A percentile compares a stretch with the other conserved stretches of the same genome.
Conservation (phyloP, 306 rosid genomes). For the Calophaca sinica region DNA sequence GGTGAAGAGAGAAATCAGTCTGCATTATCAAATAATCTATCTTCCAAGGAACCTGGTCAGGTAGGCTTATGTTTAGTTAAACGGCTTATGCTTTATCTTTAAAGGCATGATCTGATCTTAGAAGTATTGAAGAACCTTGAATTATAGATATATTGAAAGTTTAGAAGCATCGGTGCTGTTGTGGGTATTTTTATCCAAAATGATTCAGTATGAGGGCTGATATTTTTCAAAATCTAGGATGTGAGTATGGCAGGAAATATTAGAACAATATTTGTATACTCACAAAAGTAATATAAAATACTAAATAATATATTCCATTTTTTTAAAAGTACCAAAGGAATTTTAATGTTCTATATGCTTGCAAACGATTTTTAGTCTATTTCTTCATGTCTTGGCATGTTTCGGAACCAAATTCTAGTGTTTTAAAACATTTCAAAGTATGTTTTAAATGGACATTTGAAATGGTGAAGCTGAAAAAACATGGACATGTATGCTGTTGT, state of each 20-base stretch:
- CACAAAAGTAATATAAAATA: background rate
- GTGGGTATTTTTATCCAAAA: slow-evolving; percentile 31
- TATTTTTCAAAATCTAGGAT: slow-evolving; percentile 36
- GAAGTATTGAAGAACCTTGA: slow-evolving; percentile 19
- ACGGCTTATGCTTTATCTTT: slow-evolving; percentile 31
- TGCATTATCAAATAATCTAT: slow-evolving; percentile 58
- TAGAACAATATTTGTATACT: slow-evolving; percentile 7
- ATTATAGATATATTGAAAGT: slow-evolving; percentile 21
- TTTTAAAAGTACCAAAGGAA: background rate
- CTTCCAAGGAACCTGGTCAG: slow-evolving; percentile 69
- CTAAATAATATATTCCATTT: background rate
- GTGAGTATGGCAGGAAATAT: slow-evolving; percentile 21
- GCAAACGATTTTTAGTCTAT: slow-evolving; percentile 3
- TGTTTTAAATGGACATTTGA: slow-evolving; percentile 28
- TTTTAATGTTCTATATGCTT: background rate
- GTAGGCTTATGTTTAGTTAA: slow-evolving; percentile 51
- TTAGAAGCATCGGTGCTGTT: slow-evolving; percentile 32
- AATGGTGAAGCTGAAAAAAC: slow-evolving; percentile 23
- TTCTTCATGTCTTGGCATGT: slow-evolving; percentile 1
- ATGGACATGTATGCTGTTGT: slow-evolving; percentile 11
- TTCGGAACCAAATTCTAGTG: slow-evolving; percentile 25
- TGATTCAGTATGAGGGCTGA: slow-evolving; percentile 10
- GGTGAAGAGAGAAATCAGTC: slow-evolving; percentile 69
- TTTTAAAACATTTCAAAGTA: slow-evolving; percentile 16
- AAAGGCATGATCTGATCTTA: slow-evolving; percentile 17